A percentile compares a stretch with the other conserved stretches of the same genome.
phyloP scores from a whole-genome alignment of 331 rosid genomes.

The Pyrus hybrid region DNA sequence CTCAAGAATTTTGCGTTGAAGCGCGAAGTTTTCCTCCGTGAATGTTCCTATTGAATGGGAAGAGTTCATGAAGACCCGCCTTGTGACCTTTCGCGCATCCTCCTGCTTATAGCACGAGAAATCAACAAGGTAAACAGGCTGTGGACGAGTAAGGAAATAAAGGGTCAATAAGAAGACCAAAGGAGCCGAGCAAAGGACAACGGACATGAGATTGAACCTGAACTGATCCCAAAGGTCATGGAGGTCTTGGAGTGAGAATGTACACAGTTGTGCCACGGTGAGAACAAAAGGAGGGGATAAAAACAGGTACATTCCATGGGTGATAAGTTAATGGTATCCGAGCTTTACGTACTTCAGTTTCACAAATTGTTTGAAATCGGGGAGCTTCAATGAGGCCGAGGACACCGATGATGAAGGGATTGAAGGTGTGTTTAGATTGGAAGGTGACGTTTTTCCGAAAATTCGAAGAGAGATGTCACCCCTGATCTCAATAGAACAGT shows the following conservation, averaged over 20 bases:
- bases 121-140: constrained; percentile 43
- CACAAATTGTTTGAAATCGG: constrained; percentile 46
- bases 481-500: neutral
- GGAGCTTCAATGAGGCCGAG: constrained; percentile 24
- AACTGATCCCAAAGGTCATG: constrained; percentile 39
- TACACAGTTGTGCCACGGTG: constrained; percentile 23
- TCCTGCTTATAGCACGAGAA: constrained; percentile 48
- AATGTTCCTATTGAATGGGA: constrained; percentile 28
- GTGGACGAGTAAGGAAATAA: constrained; percentile 37
- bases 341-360: constrained; percentile 50
- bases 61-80: constrained; percentile 38
- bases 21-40: constrained; percentile 34
- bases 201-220: constrained; percentile 34
- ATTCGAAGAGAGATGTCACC: neutral
- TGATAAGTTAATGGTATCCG: constrained; percentile 50
- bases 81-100: constrained; percentile 35
- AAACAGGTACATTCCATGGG: constrained; percentile 48
- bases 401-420: constrained; percentile 4
- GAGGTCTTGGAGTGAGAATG: constrained; percentile 37
- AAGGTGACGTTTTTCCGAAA: constrained; percentile 20
- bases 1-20: constrained; percentile 46
- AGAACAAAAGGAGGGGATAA: constrained; percentile 25
- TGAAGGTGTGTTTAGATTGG: constrained; percentile 15
- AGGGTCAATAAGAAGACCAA: constrained; percentile 35
- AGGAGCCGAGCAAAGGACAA: constrained; percentile 28